phyloP scores from a whole-genome alignment of 2,329 filamentous ascomycete species.

The Colletotrichum spaethianum region DNA sequence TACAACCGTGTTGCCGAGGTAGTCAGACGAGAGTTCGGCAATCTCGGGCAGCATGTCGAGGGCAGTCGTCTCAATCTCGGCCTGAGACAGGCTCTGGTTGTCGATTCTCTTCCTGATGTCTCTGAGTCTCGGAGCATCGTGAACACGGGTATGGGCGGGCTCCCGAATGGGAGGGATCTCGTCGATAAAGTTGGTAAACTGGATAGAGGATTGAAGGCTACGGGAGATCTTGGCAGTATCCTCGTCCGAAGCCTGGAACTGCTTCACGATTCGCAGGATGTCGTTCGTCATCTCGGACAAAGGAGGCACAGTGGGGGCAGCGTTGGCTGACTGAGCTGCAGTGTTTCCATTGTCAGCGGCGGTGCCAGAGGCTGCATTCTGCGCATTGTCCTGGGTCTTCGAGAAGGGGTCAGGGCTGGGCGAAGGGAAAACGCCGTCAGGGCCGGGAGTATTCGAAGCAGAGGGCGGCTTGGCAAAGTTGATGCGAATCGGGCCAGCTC shows the following conservation, averaged over 20 bases:
- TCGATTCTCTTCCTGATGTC: conserved; percentile 98
- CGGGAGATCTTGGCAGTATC: conserved; percentile 80
- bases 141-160: conserved; percentile 87
- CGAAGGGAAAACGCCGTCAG: conserved; percentile 89
- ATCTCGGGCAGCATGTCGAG: conserved; percentile 97
- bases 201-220: conserved; percentile 83
- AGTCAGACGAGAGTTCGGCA: conserved; percentile 93
- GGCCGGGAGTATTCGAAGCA: conserved; percentile 88
- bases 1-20: conserved; percentile 98
- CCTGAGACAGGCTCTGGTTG: conserved; percentile 87
- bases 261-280: conserved; percentile 86
- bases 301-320: conserved; percentile 77
- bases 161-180: conserved; percentile 94
- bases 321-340: conserved; percentile 52
- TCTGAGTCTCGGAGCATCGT: conserved; percentile 93
- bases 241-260: conserved; percentile 88
- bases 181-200: conserved; percentile 78
- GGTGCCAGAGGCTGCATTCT: conserved; percentile 54
- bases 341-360: conserved; percentile 53
- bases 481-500: conserved; percentile 93
- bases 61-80: conserved; percentile 93
- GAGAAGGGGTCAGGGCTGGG: conserved; percentile 90
- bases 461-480: conserved; percentile 98
- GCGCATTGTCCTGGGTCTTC: conserved; percentile 65
- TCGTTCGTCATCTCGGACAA: conserved; percentile 85